Evolutionary conservation across 768 basidiomycete species (phyloP).

Genomic region (Suillus americanus): DNA sequence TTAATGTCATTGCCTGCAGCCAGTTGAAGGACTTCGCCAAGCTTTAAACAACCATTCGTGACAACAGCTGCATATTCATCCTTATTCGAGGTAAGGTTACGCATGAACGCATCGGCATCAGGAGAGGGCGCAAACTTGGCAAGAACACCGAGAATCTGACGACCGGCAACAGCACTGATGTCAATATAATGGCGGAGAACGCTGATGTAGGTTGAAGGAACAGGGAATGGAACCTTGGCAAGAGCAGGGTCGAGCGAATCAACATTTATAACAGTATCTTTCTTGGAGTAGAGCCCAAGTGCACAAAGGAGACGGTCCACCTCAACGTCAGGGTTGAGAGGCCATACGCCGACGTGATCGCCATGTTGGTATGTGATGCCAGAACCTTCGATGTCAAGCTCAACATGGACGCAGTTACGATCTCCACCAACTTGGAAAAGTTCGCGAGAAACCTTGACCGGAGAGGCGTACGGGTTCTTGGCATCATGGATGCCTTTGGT

Average conservation of each 20-base stretch:
- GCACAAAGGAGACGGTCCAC: constrained; percentile 86
- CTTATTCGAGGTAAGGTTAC: constrained; percentile 82
- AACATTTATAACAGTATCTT: constrained; percentile 83
- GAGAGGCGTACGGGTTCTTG: constrained; percentile 94
- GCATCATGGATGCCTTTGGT: constrained; percentile 97
- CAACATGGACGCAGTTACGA: constrained; percentile 93
- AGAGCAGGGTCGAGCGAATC: constrained; percentile 97
- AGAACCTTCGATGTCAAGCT: constrained; percentile 91
- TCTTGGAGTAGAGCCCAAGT: constrained; percentile 81
- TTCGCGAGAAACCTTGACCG: constrained; percentile 74
- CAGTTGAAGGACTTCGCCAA: constrained; percentile 90
- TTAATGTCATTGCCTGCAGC: constrained; percentile 78
- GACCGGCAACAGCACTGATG: constrained; percentile 90
- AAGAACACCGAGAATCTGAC: constrained; percentile 86
- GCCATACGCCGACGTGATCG: constrained; percentile 98
- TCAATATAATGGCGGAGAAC: constrained; percentile 97
- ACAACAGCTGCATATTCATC: constrained; percentile 81
- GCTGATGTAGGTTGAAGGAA: constrained; percentile 90
- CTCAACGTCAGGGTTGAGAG: constrained; percentile 88
- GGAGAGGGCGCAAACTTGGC: constrained; percentile 87
- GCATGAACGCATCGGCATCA: constrained; percentile 71
- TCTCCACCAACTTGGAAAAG: constrained; percentile 74
- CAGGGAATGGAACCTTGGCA: constrained; percentile 98
- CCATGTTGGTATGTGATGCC: constrained; percentile 99
- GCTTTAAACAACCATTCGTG: constrained; percentile 79